Percentiles rank a stretch among this genome's conserved stretches.
These are phyloP conservation scores for Aspergillus udagawae DNA, from an alignment of 2,329 filamentous ascomycete genomes.

Conservation along the genomic window DNA sequence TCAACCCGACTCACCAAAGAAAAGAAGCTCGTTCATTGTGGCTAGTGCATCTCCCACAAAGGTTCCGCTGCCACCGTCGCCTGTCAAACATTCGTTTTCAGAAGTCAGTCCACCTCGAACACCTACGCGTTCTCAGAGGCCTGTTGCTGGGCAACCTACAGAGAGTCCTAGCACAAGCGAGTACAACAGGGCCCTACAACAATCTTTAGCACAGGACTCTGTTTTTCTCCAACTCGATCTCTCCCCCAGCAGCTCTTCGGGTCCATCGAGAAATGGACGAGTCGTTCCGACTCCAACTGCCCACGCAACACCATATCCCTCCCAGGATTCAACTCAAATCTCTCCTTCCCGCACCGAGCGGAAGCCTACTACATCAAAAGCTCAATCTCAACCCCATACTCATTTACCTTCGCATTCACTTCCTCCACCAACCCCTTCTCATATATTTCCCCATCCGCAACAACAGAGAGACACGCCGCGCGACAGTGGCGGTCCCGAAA, in stretches of 20 bases:
- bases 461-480: constrained; percentile 8
- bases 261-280: constrained; percentile 10
- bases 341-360: constrained; percentile 14
- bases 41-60: constrained; percentile 53
- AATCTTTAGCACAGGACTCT: constrained; percentile 39
- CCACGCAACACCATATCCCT: constrained; percentile 32
- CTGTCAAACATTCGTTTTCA: constrained; percentile 50
- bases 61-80: constrained; percentile 58
- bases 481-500: constrained; percentile 3
- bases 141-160: constrained; percentile 25
- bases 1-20: constrained; percentile 56
- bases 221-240: constrained; percentile 36
- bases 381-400: constrained; percentile 7
- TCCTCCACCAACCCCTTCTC: constrained; percentile 52
- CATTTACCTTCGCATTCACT: constrained; percentile 11
- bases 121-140: constrained; percentile 44
- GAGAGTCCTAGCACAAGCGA: constrained; percentile 38
- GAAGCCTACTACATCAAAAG: constrained; percentile 4
- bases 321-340: constrained; percentile 19
- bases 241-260: constrained; percentile 18
- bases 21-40: constrained; percentile 40
- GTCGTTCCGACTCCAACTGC: constrained; percentile 11
- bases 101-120: constrained; percentile 47
- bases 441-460: constrained; percentile 44
- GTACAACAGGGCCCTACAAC: constrained; percentile 40